Base-by-base conservation (phyloP, 495 filamentous ascomycete genomes). In the Arthonia radiata region DNA sequence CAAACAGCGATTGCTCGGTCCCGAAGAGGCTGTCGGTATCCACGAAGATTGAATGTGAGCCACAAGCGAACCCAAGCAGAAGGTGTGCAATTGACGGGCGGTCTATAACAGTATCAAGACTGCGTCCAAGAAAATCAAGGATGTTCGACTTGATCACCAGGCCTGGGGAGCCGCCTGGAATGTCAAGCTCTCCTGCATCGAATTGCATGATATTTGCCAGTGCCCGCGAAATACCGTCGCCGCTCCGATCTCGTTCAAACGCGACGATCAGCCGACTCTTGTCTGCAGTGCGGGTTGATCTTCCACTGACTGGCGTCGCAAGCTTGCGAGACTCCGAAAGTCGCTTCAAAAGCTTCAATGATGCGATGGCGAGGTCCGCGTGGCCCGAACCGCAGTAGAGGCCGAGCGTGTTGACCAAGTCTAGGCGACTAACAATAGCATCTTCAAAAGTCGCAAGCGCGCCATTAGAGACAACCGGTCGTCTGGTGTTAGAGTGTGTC, bases 391-490 rank as follows among this genome's bases (percentile, higher is more conserved):
- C 74, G 37, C 77, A 77, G 41, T 82, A 94, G 2, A 74, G 57
- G 14, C 78, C 81, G 15, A 94, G 50, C 31, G 74, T 65, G 4
- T 74, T 67, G 22, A 93, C 55, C 23, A 91, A 49, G 10, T 57
- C 44, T 18, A 94, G 48, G 36, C 81, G 71, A 37, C 69, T 76
- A 29, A 91, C 56, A 21, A 99, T 56, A 14, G 76, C 83, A 36
- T 94, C 89, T 46, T 99, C 89, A 41, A 94, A 81, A 1, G 73
- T 79, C 9, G 68, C 55, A 29, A 83, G 69, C 2, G 76, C 59
- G 5, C 66, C 59, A 39, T 82, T 82, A 1, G 67, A 61, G 11
- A 77, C 66, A 19, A 47, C 46, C 13, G 43, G 47, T 29, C 49
- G 52, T 29, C 41, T 49, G 16, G 42, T 47, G 26, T 36, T 49